Conservation (phyloP, 768 basidiomycete genomes). For the Tylopilus sp. region DNA sequence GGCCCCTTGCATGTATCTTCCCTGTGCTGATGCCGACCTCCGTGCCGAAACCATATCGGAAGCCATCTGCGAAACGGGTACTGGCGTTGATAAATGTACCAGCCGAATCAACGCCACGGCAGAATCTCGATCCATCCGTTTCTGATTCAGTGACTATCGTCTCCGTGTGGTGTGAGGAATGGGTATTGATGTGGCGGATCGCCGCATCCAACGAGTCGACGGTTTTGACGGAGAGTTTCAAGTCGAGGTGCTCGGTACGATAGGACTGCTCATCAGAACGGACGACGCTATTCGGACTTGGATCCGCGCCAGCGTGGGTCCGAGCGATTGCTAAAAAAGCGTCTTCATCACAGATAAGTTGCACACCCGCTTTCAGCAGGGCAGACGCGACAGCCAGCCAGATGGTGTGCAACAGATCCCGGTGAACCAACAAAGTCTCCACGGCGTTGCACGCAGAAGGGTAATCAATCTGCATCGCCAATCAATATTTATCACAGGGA, state of each 20-base stretch:
- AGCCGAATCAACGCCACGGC: constrained; percentile 85
- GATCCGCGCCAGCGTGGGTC: constrained; percentile 33
- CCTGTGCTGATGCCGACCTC: constrained; percentile 98
- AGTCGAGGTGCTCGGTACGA: constrained; percentile 82
- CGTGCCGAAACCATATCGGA: constrained; percentile 94
- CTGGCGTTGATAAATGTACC: constrained; percentile 94
- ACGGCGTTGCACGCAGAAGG: constrained; percentile 94
- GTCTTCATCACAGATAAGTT: constrained; percentile 72
- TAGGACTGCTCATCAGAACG: constrained; percentile 64
- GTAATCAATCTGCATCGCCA: constrained; percentile 72
- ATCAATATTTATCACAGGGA: neutral
- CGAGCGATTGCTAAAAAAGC: constrained; percentile 56
- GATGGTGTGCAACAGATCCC: constrained; percentile 59
- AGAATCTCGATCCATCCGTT: constrained; percentile 68
- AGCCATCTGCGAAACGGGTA: constrained; percentile 95
- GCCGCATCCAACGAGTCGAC: constrained; percentile 72
- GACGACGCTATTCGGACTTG: constrained; percentile 48
- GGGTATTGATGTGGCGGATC: constrained; percentile 85
- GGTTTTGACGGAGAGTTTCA: constrained; percentile 76
- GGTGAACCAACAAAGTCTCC: constrained; percentile 87
- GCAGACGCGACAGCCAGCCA: constrained; percentile 81
- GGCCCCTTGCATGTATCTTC: constrained; percentile 93
- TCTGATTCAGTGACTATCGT: constrained; percentile 80
- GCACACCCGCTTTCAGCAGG: constrained; percentile 65
- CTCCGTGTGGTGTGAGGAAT: constrained; percentile 96